Evolutionary conservation across 2,329 filamentous ascomycete genomes (phyloP), one percentile per base, ranked within the genome.

Genomic region (Dactylellina cionopaga): DNA sequence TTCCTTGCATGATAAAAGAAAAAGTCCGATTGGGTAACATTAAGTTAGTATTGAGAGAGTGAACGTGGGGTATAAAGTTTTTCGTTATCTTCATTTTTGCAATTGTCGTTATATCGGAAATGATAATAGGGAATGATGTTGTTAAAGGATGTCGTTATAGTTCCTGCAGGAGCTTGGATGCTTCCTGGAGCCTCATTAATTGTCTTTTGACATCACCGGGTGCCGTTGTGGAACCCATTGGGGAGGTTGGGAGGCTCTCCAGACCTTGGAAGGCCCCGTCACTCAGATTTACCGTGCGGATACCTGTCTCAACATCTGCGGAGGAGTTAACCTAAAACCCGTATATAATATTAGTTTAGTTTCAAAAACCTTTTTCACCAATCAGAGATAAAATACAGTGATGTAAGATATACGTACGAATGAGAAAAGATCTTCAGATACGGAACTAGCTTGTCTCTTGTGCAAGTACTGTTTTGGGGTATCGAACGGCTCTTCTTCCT

Each of bases 171-270:
- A 71, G 31, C 27, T 51, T 71, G 11, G 51, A 58, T 10, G 58
- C 66, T 39, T 71, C 49, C 24, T 59, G 66, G 7, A 71, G 44
- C 1, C 66, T 41, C 17, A 64, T 41, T 13, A 71, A 15, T 19
- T 71, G 66, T 5, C 66, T 35, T 7, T 62, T 52, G 29, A 71
- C 59, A 59, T 71, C 66, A n/a, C n/a, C n/a, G 1, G 59, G 51
- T 10, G 51, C 58, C 1, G 66, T 49, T 0, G 58, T 44, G 6
- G 33, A 51, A 22, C 51, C 52, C 59, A 64, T 44, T 0, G 66
- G 66, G 10, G 58, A 64, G 27, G 66, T 71, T 17, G 66, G 66
- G 17, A 64, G 58, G 51, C 66, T 71, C 5, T 71, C 66, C 3
- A 71, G n/a, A 24, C 64, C 66, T 25, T 63, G 54, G 6, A 71